Evolutionary conservation across 768 basidiomycete genomes (phyloP), one percentile per base, ranked within the genome.

Genomic region (Neoboletus brunneissimus): DNA sequence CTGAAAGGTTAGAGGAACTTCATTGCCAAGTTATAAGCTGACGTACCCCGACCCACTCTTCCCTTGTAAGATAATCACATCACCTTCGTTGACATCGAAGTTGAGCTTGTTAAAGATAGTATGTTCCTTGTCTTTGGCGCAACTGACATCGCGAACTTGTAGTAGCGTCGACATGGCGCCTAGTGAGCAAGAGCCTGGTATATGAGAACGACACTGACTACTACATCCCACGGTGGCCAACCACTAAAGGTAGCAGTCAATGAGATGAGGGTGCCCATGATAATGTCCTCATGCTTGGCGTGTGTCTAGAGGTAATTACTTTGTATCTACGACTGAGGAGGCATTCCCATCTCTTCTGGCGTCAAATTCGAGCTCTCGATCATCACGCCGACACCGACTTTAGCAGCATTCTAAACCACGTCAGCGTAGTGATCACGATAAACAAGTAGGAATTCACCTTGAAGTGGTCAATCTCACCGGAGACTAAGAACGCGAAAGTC

Each of bases 381-480:
- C 92, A 94, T 96, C 73, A 98, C 92, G 77, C 95, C 95, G 10
- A 98, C 88, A 58, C 96, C 96, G 57, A 97, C 87, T 75, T 94
- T 96, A 29, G 93, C 90, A 41, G 92, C 79, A 73, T 94, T 94
- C 94, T 98, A 62, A 48, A 57, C 5, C 29, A 44, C 6, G 29
- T 55, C 15, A 56, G 58, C 25, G 13, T 15, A 34, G 16, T 23
- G 13, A 34, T 16, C 32, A 57, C 10, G 18, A 51, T 16, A 48
- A 54, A 51, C 5, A 41, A 4, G 5, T 44, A 62, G 8, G 54
- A 23, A 55, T 75, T 59, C 64, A 92, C 94, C 87, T 95, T 98
- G 80, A 93, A 89, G 81, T 99, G 97, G 73, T 99, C 97, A 63
- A 99, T 94, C 80, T 99, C 97, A 11, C 97, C 97, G 18, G 92